Evolutionary conservation across 208 protist species (phyloP), one percentile per base, ranked within the genome.

Genomic region (Naegleria gruberi): DNA sequence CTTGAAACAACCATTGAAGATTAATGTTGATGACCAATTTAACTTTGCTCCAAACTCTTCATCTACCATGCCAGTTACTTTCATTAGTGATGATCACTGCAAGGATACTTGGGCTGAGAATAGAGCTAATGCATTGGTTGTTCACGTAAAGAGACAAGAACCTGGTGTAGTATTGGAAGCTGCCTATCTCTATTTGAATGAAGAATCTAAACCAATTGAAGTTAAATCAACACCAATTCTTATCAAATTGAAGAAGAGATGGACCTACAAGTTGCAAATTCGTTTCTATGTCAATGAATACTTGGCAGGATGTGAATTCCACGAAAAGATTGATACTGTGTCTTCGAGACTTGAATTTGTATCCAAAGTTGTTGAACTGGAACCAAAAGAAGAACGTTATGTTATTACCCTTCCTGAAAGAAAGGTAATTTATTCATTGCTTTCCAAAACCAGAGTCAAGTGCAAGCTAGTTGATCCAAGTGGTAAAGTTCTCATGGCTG

Each of bases 11-110:
- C 81, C 42, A 84, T 17, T 44, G 4, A 41, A 84, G 40, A 84
- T 84, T 84, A 84, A 84, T 45, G 81, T 84, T 43, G 34, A 45
- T 43, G 81, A 84, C 44, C 41, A 84, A 84, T 84, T 84, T 26
- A 23, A 41, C 0, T 84, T 45, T 34, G 23, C 10, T 44, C 41
- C 81, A 45, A 45, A 44, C 5, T 5, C 30, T 17, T 26, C 12
- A 7, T 45, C 12, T 19, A 84, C 34, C 40, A 44, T 45, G 12
- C 81, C 34, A 7, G 40, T 84, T 26, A 84, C 34, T 43, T 84
- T 84, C 17, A 30, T 84, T 12, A 44, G 12, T 17, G 81, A 84
- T 26, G 41, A 84, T 19, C 10, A 17, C 17, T 6, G 37, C 0
- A 44, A 23, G 2, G 81, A 84, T 45, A 84, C 81, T 44, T 45